Base-by-base conservation (phyloP, 805 yeast species). In the Metschnikowia gruessii region DNA sequence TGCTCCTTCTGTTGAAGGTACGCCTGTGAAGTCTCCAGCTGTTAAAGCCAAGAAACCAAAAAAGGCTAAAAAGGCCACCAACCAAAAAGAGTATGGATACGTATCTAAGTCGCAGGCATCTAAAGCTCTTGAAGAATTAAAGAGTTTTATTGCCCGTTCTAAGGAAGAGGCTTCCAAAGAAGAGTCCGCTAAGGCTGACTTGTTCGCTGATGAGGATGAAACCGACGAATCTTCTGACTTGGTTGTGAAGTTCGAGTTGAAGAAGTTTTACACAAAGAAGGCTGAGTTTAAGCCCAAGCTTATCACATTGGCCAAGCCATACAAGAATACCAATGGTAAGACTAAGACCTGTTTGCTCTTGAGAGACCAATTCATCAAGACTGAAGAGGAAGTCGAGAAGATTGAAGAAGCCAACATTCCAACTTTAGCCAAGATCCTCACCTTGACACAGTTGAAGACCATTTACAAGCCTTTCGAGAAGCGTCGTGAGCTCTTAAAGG, bases 391-490 rank as follows among this genome's bases (percentile, higher is more conserved):
- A 43, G 60, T 79, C 48, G 74, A 70, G 45, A 56, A 66, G 46
- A 69, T 80, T 45, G 84, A 80, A 62, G 65, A 64, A 32, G 74
- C 68, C 30, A 56, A 69, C 17, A 68, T 79, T 28, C 76, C 79
- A 18, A 65, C 77, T 33, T 65, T 80, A 37, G 47, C 65, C 18
- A 76, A 77, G 57, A 82, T 91, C 45, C 74, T 90, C 29, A 77
- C 94, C 5, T 83, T 84, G 45, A 74, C 80, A 38, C 85, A 89
- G 55, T 74, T 94, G 53, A 88, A 88, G 65, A 87, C 90, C 29
- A 85, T 84, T 50, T 92, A 82, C 75, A 89, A 89, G 69, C 80
- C 87, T n/a, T 94, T 72, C 59, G 97, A 94, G 66, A 83, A 90
- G 49, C 83, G 90, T 65, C 82, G 97, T 64, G 83, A 82, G 52